Base-by-base conservation (phyloP, 169 alveolate species). In the Eimeria necatrix region DNA sequence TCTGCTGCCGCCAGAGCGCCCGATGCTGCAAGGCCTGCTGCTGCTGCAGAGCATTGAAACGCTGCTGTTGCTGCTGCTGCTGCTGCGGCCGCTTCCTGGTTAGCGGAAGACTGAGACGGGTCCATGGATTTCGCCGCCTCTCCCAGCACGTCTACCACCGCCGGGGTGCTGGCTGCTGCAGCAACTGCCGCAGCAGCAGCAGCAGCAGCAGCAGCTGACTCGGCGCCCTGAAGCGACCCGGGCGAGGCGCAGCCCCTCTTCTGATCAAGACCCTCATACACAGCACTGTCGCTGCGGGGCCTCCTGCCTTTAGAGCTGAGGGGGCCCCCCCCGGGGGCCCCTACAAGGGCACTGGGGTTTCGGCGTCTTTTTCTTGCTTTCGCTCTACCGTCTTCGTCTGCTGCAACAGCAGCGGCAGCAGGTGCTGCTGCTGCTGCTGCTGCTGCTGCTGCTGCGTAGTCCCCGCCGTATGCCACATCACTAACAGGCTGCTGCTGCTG, bases 351-450 rank as follows among this genome's bases (percentile, higher is more conserved):
- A 14, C 41, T 24, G 32, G 78, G 78, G 12, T 7, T n/a, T 68
- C 78, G n/a, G 46, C 78, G 78, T n/a, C 78, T 68, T n/a, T 68
- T 68, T 10, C 78, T 12, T n/a, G 78, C 78, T n/a, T 68, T 68
- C 32, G 32, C 12, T 8, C 78, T 14, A 10, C 78, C 78, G 9
- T 68, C 78, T 14, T 68, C 78, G 2, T 32, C 41, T 32, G 41
- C 41, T 32, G 41, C 41, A 32, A 32, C 41, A 32, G 41, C 41
- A 32, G 41, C 41, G 41, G 41, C 41, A 32, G 41, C 41, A 32
- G 41, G 41, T 32, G 41, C 41, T 32, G 41, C 41, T 32, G 41
- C 41, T 32, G 41, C 41, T 32, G 41, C 41, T 32, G 41, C 41
- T n/a, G 32, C 32, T 10, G 46, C 78, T 8, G 78, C n/a, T 18